A percentile compares a stretch with the other conserved stretches of the same genome.
Evolutionary conservation across 192 early-diverging fungal species (phyloP).

Genomic region (Gonapodya sp.): DNA sequence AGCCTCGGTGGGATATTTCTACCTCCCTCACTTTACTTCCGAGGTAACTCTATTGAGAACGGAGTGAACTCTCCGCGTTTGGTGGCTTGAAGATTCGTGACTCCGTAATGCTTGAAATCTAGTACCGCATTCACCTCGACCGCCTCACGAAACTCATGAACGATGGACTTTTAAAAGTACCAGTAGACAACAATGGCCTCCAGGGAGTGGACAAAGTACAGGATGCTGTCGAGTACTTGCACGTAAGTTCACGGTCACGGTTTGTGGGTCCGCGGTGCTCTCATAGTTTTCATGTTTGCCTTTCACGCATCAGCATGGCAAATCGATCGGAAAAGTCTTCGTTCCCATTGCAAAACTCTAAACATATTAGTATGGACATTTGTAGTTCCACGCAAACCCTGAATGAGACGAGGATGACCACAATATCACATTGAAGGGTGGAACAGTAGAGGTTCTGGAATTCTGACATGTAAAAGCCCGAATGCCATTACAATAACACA

Average conservation of each 20-base stretch:
- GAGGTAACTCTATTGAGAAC: no score
- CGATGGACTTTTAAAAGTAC: background rate
- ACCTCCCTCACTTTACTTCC: slow-evolving; percentile 33
- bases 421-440: no score
- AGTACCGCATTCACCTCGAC: background rate
- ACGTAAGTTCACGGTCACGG: background rate
- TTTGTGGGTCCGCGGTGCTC: background rate
- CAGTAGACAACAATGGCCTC: background rate
- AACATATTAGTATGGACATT: no score
- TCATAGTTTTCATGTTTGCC: background rate
- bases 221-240: background rate
- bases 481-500: no score
- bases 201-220: background rate
- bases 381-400: no score
- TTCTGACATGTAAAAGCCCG: no score
- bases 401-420: no score
- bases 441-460: no score
- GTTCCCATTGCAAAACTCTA: background rate
- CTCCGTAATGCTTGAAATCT: background rate
- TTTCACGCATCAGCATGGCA: background rate
- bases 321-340: background rate
- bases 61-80: background rate
- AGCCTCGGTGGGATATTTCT: slow-evolving; percentile 42
- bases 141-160: background rate
- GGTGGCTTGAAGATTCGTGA: background rate